These are phyloP conservation scores for Carnegiea gigantea DNA, from an alignment of 179 eudicot species.

Conservation along the genomic window DNA sequence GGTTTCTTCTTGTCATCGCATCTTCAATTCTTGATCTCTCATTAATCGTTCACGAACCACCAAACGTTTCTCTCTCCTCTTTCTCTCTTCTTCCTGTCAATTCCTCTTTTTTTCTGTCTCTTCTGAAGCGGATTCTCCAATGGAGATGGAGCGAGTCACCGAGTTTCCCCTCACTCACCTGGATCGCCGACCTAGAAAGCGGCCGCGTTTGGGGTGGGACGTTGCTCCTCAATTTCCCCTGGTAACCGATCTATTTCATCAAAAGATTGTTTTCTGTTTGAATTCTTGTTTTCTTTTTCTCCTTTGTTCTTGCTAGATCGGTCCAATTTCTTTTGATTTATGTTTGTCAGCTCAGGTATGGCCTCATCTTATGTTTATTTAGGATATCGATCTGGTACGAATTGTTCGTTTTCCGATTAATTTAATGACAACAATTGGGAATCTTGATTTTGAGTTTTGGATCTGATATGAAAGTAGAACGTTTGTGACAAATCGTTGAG, in stretches of 20 bases:
- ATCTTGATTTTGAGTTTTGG: too few species aligned
- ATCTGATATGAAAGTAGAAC: too few species aligned
- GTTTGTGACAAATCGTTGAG: too few species aligned
- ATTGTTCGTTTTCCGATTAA: not conserved
- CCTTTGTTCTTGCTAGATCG: conserved; percentile 37
- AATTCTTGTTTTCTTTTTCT: conserved; percentile 6
- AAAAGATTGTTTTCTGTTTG: not conserved
- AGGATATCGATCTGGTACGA: not conserved
- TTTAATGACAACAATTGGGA: too few species aligned
- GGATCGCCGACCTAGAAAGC: conserved; percentile 74
- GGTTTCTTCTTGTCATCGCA: not conserved
- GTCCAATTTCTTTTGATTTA: conserved; percentile 21
- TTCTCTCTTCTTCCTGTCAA: not conserved
- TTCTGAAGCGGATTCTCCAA: conserved; percentile 15
- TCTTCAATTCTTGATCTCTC: too few species aligned
- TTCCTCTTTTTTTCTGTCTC: not conserved
- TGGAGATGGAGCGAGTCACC: conserved; percentile 83
- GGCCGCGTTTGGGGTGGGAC: conserved; percentile 89
- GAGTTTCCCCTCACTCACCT: conserved; percentile 64
- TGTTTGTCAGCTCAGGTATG: conserved; percentile 30
- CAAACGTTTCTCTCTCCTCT: not conserved
- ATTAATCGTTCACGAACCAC: not conserved
- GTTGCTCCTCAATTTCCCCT: conserved; percentile 59
- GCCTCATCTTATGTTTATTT: not conserved
- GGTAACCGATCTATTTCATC: conserved; percentile 49